Percentiles rank a stretch among this genome's conserved stretches.
These are phyloP conservation scores for Trichophyton schoenleinii DNA, from an alignment of 2,329 filamentous ascomycete species.

Conservation along the genomic window DNA sequence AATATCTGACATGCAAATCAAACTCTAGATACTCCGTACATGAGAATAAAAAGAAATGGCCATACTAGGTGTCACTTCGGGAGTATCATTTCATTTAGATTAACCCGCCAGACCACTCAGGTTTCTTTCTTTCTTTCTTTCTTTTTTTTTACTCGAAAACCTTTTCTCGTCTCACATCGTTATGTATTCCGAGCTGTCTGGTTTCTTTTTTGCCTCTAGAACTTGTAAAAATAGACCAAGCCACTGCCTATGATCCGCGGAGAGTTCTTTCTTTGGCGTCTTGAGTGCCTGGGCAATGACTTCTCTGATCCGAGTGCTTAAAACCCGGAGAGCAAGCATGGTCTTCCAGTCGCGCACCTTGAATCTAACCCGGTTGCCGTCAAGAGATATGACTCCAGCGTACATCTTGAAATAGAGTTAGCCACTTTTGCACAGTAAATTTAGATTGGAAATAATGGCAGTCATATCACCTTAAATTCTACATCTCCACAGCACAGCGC, in stretches of 20 bases:
- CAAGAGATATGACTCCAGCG: slow-evolving; percentile 69
- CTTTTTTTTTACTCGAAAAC: neutral
- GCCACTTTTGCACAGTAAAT: neutral
- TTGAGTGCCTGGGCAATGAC: slow-evolving; percentile 57
- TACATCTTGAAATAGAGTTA: slow-evolving; percentile 8
- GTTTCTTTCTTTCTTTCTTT: neutral
- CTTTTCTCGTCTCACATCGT: neutral
- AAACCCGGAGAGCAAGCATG: slow-evolving; percentile 73
- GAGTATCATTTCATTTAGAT: neutral
- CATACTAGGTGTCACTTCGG: neutral
- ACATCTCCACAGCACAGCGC: slow-evolving; percentile 78
- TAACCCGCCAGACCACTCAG: neutral
- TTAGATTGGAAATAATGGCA: neutral
- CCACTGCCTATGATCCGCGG: slow-evolving; percentile 59
- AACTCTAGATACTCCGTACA: neutral
- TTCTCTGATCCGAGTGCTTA: slow-evolving; percentile 62
- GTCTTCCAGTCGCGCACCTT: slow-evolving; percentile 78
- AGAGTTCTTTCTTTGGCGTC: slow-evolving; percentile 28
- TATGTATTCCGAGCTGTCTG: slow-evolving; percentile 1
- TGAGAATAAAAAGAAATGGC: neutral
- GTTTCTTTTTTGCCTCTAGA: slow-evolving; percentile 31
- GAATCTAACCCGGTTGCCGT: slow-evolving; percentile 77
- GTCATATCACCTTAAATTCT: slow-evolving; percentile 59
- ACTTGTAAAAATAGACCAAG: slow-evolving; percentile 61
- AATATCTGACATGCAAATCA: neutral